Base-by-base conservation (phyloP, 2,329 filamentous ascomycete genomes). In the Scytalidium lignicola region DNA sequence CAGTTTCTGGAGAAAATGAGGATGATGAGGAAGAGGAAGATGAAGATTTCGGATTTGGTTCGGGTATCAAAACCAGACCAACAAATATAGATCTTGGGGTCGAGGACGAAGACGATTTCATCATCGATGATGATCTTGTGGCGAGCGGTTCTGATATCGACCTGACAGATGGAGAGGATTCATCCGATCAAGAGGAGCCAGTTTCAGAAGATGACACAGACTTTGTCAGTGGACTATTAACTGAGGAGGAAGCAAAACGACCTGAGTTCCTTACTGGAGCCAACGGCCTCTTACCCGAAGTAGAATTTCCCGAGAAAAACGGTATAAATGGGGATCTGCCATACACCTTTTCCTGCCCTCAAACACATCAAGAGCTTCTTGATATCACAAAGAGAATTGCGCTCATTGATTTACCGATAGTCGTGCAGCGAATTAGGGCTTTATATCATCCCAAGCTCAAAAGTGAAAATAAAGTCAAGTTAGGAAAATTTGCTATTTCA, bases 41-140 rank as follows among this genome's bases (percentile, higher is more conserved):
- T 1, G 78, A 82, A 26, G 75, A 78, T 49, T 86, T 80, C 63
- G 78, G 79, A 2, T 70, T 86, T 15, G 82, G 82, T 28, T 64
- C 67, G 44, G 82, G 82, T 41, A 80, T 85, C 55, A 79, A 73
- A 59, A 70, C 72, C 47, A 73, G 75, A 20, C 62, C 58, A 22
- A 58, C 50, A 29, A 59, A 55, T 48, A 74, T 78, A 10, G 78
- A 85, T 50, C 67, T 90, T 17, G 88, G 83, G 5, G 85, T 95
- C 28, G 90, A 96, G 56, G 92, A 96, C 58, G 92, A 97, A 64
- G 92, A 97, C 59, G 90, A 96, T 59, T 97, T 97, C 60, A 65
- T 92, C 21, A 83, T 96, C 53, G 92, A 97, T 51, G 88, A 93
- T 54, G 86, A 95, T 62, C 76, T 97, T 15, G 79, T 96, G 28